These are phyloP conservation scores for Lepiota subincarnata DNA, from an alignment of 768 basidiomycete genomes.

Conservation along the genomic window DNA sequence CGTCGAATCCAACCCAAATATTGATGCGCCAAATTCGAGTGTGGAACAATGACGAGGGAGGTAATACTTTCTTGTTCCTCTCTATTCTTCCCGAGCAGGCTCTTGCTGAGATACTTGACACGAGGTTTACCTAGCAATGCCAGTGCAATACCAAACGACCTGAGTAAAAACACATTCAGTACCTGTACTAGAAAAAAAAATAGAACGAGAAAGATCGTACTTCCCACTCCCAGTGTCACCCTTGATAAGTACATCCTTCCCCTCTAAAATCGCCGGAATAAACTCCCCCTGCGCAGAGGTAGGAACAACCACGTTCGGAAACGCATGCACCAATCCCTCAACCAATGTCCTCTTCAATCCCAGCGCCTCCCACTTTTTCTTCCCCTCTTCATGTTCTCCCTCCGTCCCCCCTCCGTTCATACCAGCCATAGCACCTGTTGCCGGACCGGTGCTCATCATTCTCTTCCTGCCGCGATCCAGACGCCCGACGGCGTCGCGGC, in stretches of 20 bases:
- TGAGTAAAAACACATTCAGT: constrained; percentile 21
- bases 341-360: constrained; percentile 50
- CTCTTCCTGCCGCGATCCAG: background rate
- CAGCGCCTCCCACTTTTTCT: constrained; percentile 41
- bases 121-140: constrained; percentile 60
- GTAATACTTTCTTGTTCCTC: constrained; percentile 33
- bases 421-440: background rate
- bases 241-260: constrained; percentile 60
- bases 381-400: background rate
- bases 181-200: constrained; percentile 3
- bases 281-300: constrained; percentile 58
- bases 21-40: constrained; percentile 69
- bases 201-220: constrained; percentile 35
- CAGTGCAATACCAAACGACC: constrained; percentile 69
- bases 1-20: constrained; percentile 60
- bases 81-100: constrained; percentile 16
- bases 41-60: constrained; percentile 65
- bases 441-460: background rate
- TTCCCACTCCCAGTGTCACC: constrained; percentile 79
- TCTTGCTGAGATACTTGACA: constrained; percentile 18
- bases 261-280: constrained; percentile 54
- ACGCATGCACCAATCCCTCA: constrained; percentile 49
- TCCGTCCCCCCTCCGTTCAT: background rate
- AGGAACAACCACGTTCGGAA: constrained; percentile 55
- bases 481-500: no score